Percentiles rank a stretch among this genome's conserved stretches.
Conservation (phyloP, 768 basidiomycete species). For the Symmetrospora coprosmae region DNA sequence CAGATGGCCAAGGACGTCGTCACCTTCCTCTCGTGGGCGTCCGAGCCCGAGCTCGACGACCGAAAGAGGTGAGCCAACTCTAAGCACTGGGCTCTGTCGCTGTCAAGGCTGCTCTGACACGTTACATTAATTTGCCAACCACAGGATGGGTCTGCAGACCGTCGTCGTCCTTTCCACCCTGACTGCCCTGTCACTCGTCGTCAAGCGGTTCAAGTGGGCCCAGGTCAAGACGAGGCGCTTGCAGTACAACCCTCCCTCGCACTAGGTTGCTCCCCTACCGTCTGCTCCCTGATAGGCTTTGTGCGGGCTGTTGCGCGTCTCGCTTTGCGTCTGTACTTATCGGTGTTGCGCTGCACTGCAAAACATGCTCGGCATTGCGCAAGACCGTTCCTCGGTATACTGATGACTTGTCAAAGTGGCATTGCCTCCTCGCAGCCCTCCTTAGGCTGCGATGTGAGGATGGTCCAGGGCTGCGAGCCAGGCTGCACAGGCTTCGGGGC, state of each 20-base stretch:
- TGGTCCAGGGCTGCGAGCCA: too few species aligned
- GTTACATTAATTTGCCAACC: slow-evolving; percentile 34
- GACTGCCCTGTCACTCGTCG: slow-evolving; percentile 63
- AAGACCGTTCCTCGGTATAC: too few species aligned
- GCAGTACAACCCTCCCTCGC: slow-evolving; percentile 22
- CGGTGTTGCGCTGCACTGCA: too few species aligned
- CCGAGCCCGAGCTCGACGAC: slow-evolving; percentile 95
- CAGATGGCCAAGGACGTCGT: slow-evolving; percentile 99
- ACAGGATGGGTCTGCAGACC: slow-evolving; percentile 26
- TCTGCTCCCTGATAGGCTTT: too few species aligned
- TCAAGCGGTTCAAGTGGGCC: slow-evolving; percentile 44
- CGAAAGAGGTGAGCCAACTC: slow-evolving; percentile 54
- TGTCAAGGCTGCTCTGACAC: slow-evolving; percentile 40
- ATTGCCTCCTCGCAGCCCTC: too few species aligned
- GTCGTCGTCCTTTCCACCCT: slow-evolving; percentile 71
- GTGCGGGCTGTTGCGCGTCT: too few species aligned
- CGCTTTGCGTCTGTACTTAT: too few species aligned
- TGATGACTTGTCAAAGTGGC: too few species aligned
- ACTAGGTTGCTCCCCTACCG: too few species aligned
- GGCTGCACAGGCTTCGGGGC: too few species aligned
- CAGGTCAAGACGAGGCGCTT: slow-evolving; percentile 3
- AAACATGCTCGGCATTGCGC: too few species aligned
- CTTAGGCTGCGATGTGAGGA: too few species aligned
- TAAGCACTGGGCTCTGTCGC: background rate
- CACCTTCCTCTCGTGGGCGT: slow-evolving; percentile 88